Evolutionary conservation across 2,329 filamentous ascomycete genomes (phyloP).

Genomic region (Talaromyces sp.): DNA sequence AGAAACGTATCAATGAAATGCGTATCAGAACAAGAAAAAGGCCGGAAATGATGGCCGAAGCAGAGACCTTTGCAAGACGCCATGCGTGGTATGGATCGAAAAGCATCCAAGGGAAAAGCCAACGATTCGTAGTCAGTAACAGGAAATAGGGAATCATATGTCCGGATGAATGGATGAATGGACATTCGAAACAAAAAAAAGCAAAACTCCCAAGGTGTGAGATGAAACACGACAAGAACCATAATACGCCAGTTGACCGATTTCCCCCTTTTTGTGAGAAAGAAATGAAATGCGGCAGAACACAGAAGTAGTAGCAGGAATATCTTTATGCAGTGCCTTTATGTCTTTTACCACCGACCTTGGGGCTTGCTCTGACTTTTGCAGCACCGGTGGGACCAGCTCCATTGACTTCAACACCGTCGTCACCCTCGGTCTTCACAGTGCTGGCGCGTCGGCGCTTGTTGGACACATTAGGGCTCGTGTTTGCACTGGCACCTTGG

Average conservation of each 20-base stretch:
- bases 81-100: slow-evolving; percentile 13
- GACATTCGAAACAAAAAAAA: slow-evolving; percentile 14
- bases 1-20: slow-evolving; percentile 18
- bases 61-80: slow-evolving; percentile 14
- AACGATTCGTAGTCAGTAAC: slow-evolving; percentile 13
- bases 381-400: slow-evolving; percentile 31
- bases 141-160: slow-evolving; percentile 16
- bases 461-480: slow-evolving; percentile 59
- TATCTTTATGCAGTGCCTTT: slow-evolving; percentile 40
- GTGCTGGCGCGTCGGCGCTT: slow-evolving; percentile 59
- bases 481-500: slow-evolving; percentile 56
- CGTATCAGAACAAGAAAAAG: slow-evolving; percentile 12
- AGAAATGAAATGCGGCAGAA: slow-evolving; percentile 18
- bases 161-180: slow-evolving; percentile 1
- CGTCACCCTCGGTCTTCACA: slow-evolving; percentile 59
- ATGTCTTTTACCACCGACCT: slow-evolving; percentile 47
- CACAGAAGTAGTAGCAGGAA: background rate
- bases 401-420: slow-evolving; percentile 52
- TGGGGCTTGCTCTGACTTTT: slow-evolving; percentile 49
- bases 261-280: slow-evolving; percentile 17
- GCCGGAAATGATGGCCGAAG: background rate
- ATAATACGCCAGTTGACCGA: slow-evolving; percentile 20
- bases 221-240: slow-evolving; percentile 18
- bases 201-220: slow-evolving; percentile 13
- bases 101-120: slow-evolving; percentile 1